Evolutionary conservation across 345 rosid species (phyloP), one percentile per base, ranked within the genome.

Genomic region (Aquilaria sinensis): DNA sequence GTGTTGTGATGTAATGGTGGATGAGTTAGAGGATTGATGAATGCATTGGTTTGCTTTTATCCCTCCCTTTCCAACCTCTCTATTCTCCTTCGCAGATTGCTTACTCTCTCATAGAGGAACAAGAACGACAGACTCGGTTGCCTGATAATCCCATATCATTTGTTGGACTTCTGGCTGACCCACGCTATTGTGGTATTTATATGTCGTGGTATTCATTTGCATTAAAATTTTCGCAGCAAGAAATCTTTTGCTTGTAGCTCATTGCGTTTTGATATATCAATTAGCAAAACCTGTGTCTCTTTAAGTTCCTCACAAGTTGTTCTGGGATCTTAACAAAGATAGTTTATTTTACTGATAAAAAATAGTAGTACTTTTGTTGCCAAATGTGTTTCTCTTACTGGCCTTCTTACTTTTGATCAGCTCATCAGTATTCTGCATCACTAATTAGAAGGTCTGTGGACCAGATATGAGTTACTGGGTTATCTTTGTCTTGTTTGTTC

Each of bases 161-260:
- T 79, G 98, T 93, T 67, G 75, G 87, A 58, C 94, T 93, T 61
- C 97, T 93, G 55, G 98, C 97, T 37, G 98, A 93, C 82, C 92
- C 96, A 78, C 83, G 90, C 67, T 93, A 88, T 81, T 86, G 97
- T 73, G 98, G 96, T 93, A 93, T 72, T 74, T 78, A 68, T 75
- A 68, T 67, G 65, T 49, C 69, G 64, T 72, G 76, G 78, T 72
- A 74, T 73, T 47, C 62, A 51, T 71, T 75, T 66, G 60, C 52
- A 58, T 74, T 65, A 61, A 51, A 14, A 56, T 54, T 53, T 68
- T 78, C 58, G 37, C 6, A 58, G 61, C 57, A 41, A 47, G 14
- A 10, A 61, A 58, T 7, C 31, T 68, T 46, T 46, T 69, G 43
- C 53, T 63, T 58, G 61, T 66, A 55, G 52, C 56, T 61, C 46